Conservation (phyloP, 2,329 filamentous ascomycete species). For the Colletotrichum ledebouriae region DNA sequence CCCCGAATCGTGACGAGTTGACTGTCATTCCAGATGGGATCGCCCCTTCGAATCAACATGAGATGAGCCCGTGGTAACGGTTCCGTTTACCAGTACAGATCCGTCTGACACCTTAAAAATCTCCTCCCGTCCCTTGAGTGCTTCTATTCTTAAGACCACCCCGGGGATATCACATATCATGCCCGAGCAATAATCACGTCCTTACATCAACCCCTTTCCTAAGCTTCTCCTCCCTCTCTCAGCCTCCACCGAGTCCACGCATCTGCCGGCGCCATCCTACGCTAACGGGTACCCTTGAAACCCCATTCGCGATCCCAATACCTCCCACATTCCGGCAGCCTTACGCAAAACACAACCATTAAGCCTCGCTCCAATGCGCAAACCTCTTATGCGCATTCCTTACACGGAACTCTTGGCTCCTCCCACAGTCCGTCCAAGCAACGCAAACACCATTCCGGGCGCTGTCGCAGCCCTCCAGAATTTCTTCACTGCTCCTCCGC, state of each 20-base stretch:
- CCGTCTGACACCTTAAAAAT: conserved; percentile 24
- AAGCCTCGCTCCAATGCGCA: conserved; percentile 65
- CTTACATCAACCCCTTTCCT: conserved; percentile 6
- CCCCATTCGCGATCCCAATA: conserved; percentile 3
- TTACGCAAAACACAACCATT: conserved; percentile 28
- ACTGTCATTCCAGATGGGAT: conserved; percentile 22
- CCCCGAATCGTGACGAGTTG: conserved; percentile 39
- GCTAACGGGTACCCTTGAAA: conserved; percentile 13
- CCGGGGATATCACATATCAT: conserved; percentile 12
- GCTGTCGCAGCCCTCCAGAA: conserved; percentile 82
- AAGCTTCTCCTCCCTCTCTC: conserved; percentile 14
- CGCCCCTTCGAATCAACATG: conserved; percentile 29
- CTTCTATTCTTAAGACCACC: conserved; percentile 27
- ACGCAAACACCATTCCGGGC: conserved; percentile 76
- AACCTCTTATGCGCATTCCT: conserved; percentile 86
- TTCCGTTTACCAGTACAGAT: conserved; percentile 26
- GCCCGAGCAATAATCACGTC: conserved; percentile 10
- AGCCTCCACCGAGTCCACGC: conserved; percentile 30
- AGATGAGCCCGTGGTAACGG: conserved; percentile 30
- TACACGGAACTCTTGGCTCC: conserved; percentile 87
- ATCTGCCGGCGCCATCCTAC: conserved; percentile 18
- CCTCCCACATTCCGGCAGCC: conserved; percentile 38
- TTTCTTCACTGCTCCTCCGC: conserved; percentile 78
- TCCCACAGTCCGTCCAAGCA: conserved; percentile 79
- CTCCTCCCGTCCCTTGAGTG: conserved; percentile 17